Evolutionary conservation across 1,284 basidiomycete species (phyloP), one percentile per base, ranked within the genome.

Genomic region (Heterobasidion parviporum): DNA sequence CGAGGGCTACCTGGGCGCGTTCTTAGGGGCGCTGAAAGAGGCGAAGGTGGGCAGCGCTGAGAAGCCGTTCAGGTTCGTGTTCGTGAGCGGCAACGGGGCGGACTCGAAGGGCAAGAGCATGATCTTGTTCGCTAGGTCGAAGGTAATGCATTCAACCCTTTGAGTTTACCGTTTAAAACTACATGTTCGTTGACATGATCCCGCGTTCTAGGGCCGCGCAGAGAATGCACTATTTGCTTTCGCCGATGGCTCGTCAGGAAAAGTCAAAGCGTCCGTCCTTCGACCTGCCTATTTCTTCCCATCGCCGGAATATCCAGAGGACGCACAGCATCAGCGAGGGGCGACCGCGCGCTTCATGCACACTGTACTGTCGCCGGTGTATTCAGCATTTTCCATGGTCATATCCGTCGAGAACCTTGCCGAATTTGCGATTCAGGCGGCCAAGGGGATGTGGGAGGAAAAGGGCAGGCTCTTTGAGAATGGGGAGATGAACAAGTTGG

Each of bases 261-360:
- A 51, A n/a, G 44, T 62, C 33, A 59, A 55, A 35, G 63, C 62
- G 3, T 64, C 65, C 32, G 56, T 68, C 16, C 58, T 65, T 43
- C 65, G 70, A 20, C 68, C 69, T 1, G 68, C 56, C 2, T 69
- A 68, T 60, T 70, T 72, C 65, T 64, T 62, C 58, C 68, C 70
- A 0, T 65, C 65, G 9, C 60, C 59, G 16, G 56, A 63, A 12
- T 66, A 67, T 50, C 65, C 69, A 2, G 59, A 61, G 32, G 69
- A 71, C 53, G 60, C 64, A 36, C 53, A 36, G 45, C 62, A 70
- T 52, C 70, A 70, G 56, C 68, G 69, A 3, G 34, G 55, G 8
- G n/a, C 57, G 0, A 6, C 34, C 4, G 33, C 52, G 26, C 61
- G 65, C 18, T 45, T 56, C 3, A 3, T 61, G 6, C 64, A 68